These are phyloP conservation scores for Aspergillus puulaauensis DNA, from an alignment of 2,329 filamentous ascomycete species.

Conservation along the genomic window DNA sequence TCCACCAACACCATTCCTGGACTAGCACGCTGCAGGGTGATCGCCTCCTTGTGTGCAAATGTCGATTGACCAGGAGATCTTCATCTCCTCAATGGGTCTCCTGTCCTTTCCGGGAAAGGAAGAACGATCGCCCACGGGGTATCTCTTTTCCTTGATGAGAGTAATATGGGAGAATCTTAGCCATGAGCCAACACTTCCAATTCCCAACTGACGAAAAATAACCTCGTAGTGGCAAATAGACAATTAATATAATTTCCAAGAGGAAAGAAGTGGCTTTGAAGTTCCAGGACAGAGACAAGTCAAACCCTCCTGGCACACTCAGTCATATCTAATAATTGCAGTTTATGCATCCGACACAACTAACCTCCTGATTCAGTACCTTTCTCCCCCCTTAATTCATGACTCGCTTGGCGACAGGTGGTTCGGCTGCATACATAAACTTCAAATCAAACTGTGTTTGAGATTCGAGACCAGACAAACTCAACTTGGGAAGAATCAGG, in stretches of 20 bases:
- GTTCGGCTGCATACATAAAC: slow-evolving; percentile 3
- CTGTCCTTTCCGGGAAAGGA: not conserved
- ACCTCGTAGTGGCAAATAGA: not conserved
- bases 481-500: not conserved
- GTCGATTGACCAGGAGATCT: not conserved
- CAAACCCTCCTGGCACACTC: not conserved
- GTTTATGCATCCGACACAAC: not conserved
- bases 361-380: not conserved
- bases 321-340: not conserved
- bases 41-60: not conserved
- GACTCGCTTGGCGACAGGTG: not conserved
- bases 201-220: not conserved
- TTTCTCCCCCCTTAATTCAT: not conserved
- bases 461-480: not conserved
- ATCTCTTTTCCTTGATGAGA: not conserved
- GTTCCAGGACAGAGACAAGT: not conserved
- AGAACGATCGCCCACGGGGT: slow-evolving; percentile 1
- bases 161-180: not conserved
- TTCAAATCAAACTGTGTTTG: not conserved
- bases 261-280: not conserved
- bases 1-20: slow-evolving; percentile 9
- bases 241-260: not conserved
- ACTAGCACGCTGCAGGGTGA: not conserved
- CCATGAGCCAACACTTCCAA: no score
- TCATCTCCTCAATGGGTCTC: not conserved